phyloP scores from a whole-genome alignment of 352 stramenopile genomes.

The Pythium rishiriense region DNA sequence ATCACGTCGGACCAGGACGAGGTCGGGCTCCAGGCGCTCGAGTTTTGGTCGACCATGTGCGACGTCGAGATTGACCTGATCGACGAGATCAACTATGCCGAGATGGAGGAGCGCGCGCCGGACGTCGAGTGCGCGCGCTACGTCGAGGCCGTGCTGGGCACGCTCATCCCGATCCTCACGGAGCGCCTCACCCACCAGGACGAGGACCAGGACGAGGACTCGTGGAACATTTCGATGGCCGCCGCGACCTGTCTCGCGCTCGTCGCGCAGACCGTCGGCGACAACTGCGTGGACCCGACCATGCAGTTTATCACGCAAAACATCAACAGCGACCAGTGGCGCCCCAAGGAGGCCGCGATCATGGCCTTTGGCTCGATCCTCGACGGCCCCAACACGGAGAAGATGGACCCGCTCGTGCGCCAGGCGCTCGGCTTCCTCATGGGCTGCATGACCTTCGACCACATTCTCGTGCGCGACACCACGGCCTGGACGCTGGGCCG shows the following conservation, averaged over 20 bases:
- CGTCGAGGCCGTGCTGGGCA: constrained; percentile 82
- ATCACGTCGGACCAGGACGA: constrained; percentile 92
- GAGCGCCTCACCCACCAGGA: constrained; percentile 96
- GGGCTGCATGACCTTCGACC: constrained; percentile 87
- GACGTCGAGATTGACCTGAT: constrained; percentile 95
- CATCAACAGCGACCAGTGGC: constrained; percentile 95
- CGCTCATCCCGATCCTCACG: constrained; percentile 92
- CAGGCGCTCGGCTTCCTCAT: constrained; percentile 94
- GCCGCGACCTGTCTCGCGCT: constrained; percentile 92
- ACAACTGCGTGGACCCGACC: constrained; percentile 89
- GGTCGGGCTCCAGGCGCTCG: constrained; percentile 94
- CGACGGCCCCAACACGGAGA: constrained; percentile 89
- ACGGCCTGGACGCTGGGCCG: constrained; percentile 95
- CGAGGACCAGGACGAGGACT: constrained; percentile 93
- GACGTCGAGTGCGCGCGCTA: constrained; percentile 86
- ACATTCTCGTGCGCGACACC: constrained; percentile 95
- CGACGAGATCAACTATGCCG: constrained; percentile 89
- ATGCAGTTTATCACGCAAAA: constrained; percentile 95
- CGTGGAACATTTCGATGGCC: constrained; percentile 94
- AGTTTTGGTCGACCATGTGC: constrained; percentile 98
- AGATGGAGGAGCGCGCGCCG: constrained; percentile 51
- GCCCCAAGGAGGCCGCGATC: constrained; percentile 93
- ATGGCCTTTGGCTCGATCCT: constrained; percentile 98
- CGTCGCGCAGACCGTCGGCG: constrained; percentile 92
- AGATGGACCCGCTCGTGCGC: constrained; percentile 91